A percentile compares a stretch with the other conserved stretches of the same genome.
phyloP scores from a whole-genome alignment of 129 eudicot genomes.

The Flaveria brownii region DNA sequence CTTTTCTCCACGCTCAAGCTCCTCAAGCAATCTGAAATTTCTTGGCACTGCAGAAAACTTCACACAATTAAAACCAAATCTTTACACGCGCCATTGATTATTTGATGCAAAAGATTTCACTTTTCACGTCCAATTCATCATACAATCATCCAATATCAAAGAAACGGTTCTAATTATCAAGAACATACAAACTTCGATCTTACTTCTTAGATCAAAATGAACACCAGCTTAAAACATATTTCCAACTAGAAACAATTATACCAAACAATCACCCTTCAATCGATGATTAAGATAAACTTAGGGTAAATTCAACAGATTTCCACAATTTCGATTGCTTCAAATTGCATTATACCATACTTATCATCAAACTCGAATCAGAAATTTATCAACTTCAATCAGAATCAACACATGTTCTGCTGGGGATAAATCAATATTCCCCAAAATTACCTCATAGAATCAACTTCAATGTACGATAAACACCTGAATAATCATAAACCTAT shows the following conservation, averaged over 20 bases:
- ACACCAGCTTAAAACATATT: not conserved
- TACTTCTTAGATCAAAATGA: not conserved
- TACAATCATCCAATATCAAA: not conserved
- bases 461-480: too few species aligned
- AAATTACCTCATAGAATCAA: not conserved
- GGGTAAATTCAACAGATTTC: not conserved
- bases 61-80: conserved; percentile 9
- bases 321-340: not conserved
- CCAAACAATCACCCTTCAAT: not conserved
- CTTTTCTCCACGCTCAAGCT: conserved; percentile 91
- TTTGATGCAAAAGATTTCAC: not conserved
- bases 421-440: not conserved
- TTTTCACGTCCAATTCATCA: not conserved
- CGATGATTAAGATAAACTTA: not conserved
- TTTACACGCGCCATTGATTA: not conserved
- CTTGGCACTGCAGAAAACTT: conserved; percentile 66
- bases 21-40: conserved; percentile 87
- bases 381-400: not conserved
- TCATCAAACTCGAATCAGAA: conserved; percentile 14
- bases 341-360: not conserved
- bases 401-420: not conserved
- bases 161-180: not conserved
- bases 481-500: too few species aligned
- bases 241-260: not conserved
- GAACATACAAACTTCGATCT: not conserved